phyloP scores from a whole-genome alignment of 805 yeast species.

The Lipomyces sp. region DNA sequence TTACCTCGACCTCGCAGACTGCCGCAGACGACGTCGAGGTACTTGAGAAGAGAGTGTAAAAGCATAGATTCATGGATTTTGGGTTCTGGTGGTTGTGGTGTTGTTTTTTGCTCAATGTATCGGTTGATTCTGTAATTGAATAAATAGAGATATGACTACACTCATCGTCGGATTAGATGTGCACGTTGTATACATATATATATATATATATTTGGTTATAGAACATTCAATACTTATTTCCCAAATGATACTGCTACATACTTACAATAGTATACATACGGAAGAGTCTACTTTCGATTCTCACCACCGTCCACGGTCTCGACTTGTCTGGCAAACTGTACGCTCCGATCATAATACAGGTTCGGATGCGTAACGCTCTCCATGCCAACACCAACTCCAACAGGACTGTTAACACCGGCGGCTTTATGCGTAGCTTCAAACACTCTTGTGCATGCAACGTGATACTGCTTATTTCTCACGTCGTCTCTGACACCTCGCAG shows the following conservation, averaged over 20 bases:
- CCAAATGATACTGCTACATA: no score
- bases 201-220: no score
- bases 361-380: slow-evolving; percentile 83
- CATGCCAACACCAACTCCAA: slow-evolving; percentile 47
- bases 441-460: slow-evolving; percentile 87
- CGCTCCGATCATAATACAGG: slow-evolving; percentile 71
- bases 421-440: slow-evolving; percentile 71
- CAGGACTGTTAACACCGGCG: slow-evolving; percentile 35
- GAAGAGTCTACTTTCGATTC: background rate
- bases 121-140: background rate
- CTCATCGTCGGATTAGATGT: no score
- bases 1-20: background rate
- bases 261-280: background rate
- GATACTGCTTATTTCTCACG: slow-evolving; percentile 70
- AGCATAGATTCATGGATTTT: background rate
- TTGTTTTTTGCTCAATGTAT: background rate
- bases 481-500: slow-evolving; percentile 68
- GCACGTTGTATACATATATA: no score
- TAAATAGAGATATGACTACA: no score
- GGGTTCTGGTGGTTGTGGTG: background rate
- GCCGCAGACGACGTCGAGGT: background rate
- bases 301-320: slow-evolving; percentile 11
- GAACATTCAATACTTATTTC: no score
- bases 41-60: background rate
- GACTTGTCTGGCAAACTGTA: slow-evolving; percentile 22